A percentile compares a stretch with the other conserved stretches of the same genome.
Conservation (phyloP, 805 yeast species). For the Myxozyma nipponensis region DNA sequence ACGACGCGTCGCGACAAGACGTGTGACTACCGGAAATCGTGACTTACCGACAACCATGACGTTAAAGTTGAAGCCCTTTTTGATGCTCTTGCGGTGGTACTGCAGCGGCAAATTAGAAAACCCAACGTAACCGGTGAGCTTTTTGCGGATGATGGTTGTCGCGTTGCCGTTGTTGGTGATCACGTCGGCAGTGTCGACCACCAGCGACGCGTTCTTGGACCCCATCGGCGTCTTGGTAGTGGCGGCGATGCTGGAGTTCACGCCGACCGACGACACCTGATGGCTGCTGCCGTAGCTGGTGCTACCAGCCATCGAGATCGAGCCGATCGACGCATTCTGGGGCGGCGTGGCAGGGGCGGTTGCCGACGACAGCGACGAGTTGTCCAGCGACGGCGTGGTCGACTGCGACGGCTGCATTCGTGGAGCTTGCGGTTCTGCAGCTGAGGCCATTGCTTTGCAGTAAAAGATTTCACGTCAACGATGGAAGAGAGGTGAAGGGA, state of each 20-base stretch:
- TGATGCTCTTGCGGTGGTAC: conserved; percentile 93
- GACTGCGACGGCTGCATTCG: conserved; percentile 2
- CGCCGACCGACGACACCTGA: background rate
- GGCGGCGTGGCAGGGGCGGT: conserved; percentile 3
- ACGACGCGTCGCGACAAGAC: too few species aligned
- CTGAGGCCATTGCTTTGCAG: too few species aligned
- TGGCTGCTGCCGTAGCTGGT: background rate
- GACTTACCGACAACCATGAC: conserved; percentile 72
- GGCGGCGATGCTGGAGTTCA: too few species aligned
- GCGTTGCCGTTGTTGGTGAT: conserved; percentile 11
- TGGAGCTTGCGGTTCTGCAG: too few species aligned
- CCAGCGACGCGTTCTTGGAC: background rate
- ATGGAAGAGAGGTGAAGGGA: too few species aligned
- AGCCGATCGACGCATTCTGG: background rate
- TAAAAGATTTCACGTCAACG: too few species aligned
- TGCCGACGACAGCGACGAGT: conserved; percentile 2
- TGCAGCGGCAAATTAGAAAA: conserved; percentile 97
- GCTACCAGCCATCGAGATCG: conserved; percentile 1
- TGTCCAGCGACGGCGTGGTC: background rate
- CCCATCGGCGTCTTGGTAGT: background rate
- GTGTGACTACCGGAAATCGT: too few species aligned
- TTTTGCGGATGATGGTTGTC: conserved; percentile 68
- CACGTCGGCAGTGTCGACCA: conserved; percentile 2
- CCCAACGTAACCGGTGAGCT: conserved; percentile 89
- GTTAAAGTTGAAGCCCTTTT: conserved; percentile 85